Evolutionary conservation across 768 basidiomycete species (phyloP), one percentile per base, ranked within the genome.

Genomic region (Grammothele lineata): DNA sequence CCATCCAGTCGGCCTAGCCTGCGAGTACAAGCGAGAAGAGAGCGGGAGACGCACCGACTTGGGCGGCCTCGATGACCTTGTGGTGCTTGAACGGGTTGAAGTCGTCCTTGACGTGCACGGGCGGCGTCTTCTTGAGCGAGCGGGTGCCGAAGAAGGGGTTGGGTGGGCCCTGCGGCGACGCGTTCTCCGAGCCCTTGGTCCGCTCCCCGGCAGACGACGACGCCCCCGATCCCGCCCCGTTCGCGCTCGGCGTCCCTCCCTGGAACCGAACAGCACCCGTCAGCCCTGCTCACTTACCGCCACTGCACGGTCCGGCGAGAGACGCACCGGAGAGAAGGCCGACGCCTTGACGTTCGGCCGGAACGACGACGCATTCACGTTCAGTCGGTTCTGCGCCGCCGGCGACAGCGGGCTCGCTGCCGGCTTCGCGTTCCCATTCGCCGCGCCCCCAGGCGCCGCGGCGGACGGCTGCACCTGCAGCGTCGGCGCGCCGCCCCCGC

Each of bases 31-130:
- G n/a, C n/a, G n/a, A n/a, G n/a, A n/a, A n/a, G n/a, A n/a, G n/a
- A n/a, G n/a, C n/a, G 19, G 5, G 30, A 21, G 12, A 78, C 92
- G 57, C 63, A 94, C 92, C 66, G 53, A 91, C 77, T 60, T 80
- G 75, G 21, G 77, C 67, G 6, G 92, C 80, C 44, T 90, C 89
- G 7, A 73, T 77, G 22, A 92, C 82, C 63, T 90, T 90, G 61
- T 79, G 78, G 58, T 85, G 80, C 69, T 90, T 91, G 80, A 95
- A 96, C 14, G 95, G 93, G 64, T 94, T 96, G 63, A 99, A 99
- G 62, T 97, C 95, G 57, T 96, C 92, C 69, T 95, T 91, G 66
- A 95, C 79, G 62, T 91, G 86, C 27, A 94, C 85, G 6, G 52
- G 53, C 14, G 80, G 74, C 3, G 76, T 77, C 69, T 87, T 89